Percentiles rank a stretch among this genome's conserved stretches.
phyloP scores from a whole-genome alignment of 2,329 filamentous ascomycete species.

The Arthrobotrys pseudoclavata region DNA sequence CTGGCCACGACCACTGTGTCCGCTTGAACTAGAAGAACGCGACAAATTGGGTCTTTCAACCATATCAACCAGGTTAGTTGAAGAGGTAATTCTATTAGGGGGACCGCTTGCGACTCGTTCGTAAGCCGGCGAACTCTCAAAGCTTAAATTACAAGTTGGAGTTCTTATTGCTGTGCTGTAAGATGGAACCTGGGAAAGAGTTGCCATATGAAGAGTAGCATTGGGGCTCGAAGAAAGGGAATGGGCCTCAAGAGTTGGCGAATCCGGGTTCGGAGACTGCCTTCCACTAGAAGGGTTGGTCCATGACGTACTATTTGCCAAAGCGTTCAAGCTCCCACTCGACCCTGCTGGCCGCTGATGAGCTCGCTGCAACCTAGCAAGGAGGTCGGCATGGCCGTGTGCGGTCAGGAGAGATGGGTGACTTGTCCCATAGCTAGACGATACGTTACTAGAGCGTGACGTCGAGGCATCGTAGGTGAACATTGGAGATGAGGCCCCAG shows the following conservation, averaged over 20 bases:
- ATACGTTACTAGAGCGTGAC: slow-evolving; percentile 55
- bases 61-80: slow-evolving; percentile 33
- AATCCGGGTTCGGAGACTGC: slow-evolving; percentile 49
- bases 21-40: slow-evolving; percentile 58
- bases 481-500: slow-evolving; percentile 44
- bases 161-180: slow-evolving; percentile 81
- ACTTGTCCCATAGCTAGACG: slow-evolving; percentile 39
- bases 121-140: slow-evolving; percentile 67
- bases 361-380: slow-evolving; percentile 72
- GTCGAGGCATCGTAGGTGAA: slow-evolving; percentile 51
- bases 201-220: slow-evolving; percentile 70
- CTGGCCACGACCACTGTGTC: slow-evolving; percentile 32
- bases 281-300: slow-evolving; percentile 66
- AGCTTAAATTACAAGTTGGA: slow-evolving; percentile 72
- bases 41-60: slow-evolving; percentile 30
- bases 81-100: slow-evolving; percentile 38
- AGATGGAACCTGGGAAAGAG: slow-evolving; percentile 80
- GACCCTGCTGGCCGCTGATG: slow-evolving; percentile 63
- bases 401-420: slow-evolving; percentile 66
- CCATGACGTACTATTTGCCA: slow-evolving; percentile 69
- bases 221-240: slow-evolving; percentile 48
- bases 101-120: slow-evolving; percentile 44
- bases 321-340: slow-evolving; percentile 72
- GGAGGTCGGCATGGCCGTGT: slow-evolving; percentile 69
- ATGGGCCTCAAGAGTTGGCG: slow-evolving; percentile 13